Evolutionary conservation across 176 grass and related monocot species (phyloP).

Genomic region (Elaeis guineensis): DNA sequence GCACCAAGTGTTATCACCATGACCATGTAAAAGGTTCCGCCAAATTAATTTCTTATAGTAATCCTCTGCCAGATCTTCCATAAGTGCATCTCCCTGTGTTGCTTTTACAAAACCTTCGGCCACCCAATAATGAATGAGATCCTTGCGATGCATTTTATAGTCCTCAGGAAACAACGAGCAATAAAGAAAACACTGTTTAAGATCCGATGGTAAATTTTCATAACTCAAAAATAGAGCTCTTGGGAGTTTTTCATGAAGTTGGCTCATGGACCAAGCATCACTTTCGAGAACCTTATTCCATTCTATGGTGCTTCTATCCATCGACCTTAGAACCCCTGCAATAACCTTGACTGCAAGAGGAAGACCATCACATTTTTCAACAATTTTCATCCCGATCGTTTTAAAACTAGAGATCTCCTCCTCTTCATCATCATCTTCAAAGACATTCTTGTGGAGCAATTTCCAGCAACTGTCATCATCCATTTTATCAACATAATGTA

Average conservation of each 20-base stretch:
- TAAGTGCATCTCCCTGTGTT: no score
- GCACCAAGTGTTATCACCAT: rapidly evolving
- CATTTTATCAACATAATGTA: conserved; percentile 2
- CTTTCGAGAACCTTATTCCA: conserved; percentile 17
- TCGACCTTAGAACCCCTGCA: conserved; percentile 3
- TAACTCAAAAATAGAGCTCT: conserved; percentile 39
- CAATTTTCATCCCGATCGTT: no score
- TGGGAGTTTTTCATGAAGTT: conserved; percentile 7
- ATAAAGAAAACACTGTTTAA: not conserved
- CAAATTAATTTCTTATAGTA: conserved; percentile 17
- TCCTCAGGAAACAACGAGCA: conserved; percentile 17
- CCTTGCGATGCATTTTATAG: rapidly evolving
- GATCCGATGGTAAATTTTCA: not conserved
- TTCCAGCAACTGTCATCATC: conserved; percentile 25
- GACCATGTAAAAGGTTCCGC: conserved; percentile 22
- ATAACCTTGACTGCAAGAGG: not conserved
- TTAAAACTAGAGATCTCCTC: no score
- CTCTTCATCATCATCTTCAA: conserved; percentile 8
- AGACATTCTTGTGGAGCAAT: conserved; percentile 26
- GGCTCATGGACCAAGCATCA: conserved; percentile 23
- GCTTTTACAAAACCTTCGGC: no score
- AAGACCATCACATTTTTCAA: no score
- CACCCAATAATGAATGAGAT: not conserved
- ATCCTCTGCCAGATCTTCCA: not conserved
- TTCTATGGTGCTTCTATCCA: conserved; percentile 5